These are phyloP conservation scores for Candida manassasensis DNA, from an alignment of 805 yeast genomes.

Conservation along the genomic window DNA sequence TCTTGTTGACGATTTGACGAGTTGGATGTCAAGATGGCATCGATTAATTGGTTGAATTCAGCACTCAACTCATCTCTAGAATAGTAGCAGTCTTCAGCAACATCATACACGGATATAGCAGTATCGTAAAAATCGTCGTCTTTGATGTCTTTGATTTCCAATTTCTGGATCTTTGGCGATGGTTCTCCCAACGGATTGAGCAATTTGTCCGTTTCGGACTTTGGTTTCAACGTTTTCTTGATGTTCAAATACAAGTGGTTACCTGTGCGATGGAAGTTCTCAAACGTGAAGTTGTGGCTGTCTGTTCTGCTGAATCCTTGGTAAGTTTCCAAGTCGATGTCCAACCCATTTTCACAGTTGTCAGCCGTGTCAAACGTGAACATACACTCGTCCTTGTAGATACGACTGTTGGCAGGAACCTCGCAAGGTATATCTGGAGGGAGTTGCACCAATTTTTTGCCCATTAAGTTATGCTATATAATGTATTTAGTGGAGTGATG, in stretches of 20 bases:
- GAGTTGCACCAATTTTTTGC: constrained; percentile 7
- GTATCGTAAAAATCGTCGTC: constrained; percentile 63
- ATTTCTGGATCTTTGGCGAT: constrained; percentile 49
- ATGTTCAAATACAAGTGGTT: constrained; percentile 62
- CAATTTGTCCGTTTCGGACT: constrained; percentile 16
- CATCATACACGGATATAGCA: constrained; percentile 37
- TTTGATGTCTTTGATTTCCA: constrained; percentile 59
- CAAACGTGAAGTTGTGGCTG: constrained; percentile 44
- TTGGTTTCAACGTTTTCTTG: constrained; percentile 45
- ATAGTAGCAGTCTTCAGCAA: constrained; percentile 21
- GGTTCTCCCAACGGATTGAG: constrained; percentile 22
- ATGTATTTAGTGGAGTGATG: neutral
- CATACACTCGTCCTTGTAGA: constrained; percentile 87
- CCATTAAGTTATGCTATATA: no score
- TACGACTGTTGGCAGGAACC: constrained; percentile 24
- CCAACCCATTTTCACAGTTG: constrained; percentile 50
- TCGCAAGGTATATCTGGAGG: constrained; percentile 15
- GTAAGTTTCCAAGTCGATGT: constrained; percentile 70
- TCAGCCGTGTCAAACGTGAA: constrained; percentile 73
- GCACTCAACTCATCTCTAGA: constrained; percentile 20
- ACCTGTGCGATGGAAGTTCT: constrained; percentile 49
- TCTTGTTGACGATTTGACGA: constrained; percentile 62
- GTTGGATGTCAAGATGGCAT: constrained; percentile 48
- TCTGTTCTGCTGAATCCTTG: constrained; percentile 57
- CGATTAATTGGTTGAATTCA: constrained; percentile 27